These are phyloP conservation scores for Lignosus rhinocerotis DNA, from an alignment of 1,284 basidiomycete genomes.

Conservation along the genomic window DNA sequence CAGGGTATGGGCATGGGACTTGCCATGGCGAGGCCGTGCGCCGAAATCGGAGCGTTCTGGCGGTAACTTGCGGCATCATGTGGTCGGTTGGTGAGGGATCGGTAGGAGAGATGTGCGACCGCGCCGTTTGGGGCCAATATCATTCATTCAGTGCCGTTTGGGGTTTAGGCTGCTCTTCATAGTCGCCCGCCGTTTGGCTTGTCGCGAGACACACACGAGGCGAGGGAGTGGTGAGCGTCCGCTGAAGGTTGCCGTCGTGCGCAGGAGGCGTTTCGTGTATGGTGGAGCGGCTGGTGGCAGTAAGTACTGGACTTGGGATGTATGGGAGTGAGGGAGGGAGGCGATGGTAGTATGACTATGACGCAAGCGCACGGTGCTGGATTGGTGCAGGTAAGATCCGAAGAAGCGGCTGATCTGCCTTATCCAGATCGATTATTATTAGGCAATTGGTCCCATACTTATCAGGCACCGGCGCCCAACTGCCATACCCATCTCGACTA, in stretches of 20 bases:
- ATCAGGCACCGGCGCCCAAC: slow-evolving; percentile 26
- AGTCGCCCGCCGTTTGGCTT: slow-evolving; percentile 14
- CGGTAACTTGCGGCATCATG: slow-evolving; percentile 24
- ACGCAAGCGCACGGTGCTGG: slow-evolving; percentile 7
- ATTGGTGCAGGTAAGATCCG: slow-evolving; percentile 21
- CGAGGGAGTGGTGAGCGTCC: neutral
- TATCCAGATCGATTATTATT: slow-evolving; percentile 27
- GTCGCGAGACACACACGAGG: slow-evolving; percentile 14
- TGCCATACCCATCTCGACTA: slow-evolving; percentile 16
- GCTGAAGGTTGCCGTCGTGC: neutral
- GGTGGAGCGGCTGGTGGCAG: neutral
- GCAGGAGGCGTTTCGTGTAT: neutral
- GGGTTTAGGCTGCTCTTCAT: slow-evolving; percentile 21
- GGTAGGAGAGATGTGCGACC: slow-evolving; percentile 17
- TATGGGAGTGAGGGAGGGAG: neutral
- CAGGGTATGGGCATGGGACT: neutral
- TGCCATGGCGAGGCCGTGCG: neutral
- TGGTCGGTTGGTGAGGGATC: slow-evolving; percentile 17
- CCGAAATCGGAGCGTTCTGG: neutral
- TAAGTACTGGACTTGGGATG: neutral
- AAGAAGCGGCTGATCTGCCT: slow-evolving; percentile 24
- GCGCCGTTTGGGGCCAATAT: slow-evolving; percentile 19
- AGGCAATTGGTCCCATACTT: slow-evolving; percentile 13
- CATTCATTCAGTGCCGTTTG: slow-evolving; percentile 18
- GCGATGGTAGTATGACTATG: slow-evolving; percentile 1